A percentile compares a stretch with the other conserved stretches of the same genome.
phyloP scores from a whole-genome alignment of 2,329 filamentous ascomycete genomes.

The Colletotrichum lindemuthianum region DNA sequence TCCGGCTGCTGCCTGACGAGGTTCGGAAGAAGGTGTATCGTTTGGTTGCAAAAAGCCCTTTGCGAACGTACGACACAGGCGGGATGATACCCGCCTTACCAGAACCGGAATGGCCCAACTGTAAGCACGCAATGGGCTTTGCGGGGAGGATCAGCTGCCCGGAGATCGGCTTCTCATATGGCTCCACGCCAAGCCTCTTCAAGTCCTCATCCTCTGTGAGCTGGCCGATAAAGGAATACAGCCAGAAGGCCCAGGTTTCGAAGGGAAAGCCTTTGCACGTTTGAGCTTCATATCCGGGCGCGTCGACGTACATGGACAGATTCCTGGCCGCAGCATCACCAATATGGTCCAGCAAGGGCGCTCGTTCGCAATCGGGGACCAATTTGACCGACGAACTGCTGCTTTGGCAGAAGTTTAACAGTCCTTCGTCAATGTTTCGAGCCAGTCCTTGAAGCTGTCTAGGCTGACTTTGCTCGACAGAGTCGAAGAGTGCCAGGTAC shows the following conservation, averaged over 20 bases:
- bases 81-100: conserved; percentile 45
- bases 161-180: conserved; percentile 44
- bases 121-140: conserved; percentile 49
- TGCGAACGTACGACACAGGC: conserved; percentile 48
- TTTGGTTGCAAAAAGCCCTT: conserved; percentile 47
- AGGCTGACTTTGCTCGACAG: conserved; percentile 40
- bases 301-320: conserved; percentile 43
- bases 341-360: conserved; percentile 47
- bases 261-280: conserved; percentile 49
- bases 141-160: conserved; percentile 52
- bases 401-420: conserved; percentile 40
- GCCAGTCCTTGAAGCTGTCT: conserved; percentile 42
- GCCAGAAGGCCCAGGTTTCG: conserved; percentile 54
- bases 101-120: conserved; percentile 48
- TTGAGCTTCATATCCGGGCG: conserved; percentile 42
- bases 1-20: conserved; percentile 37
- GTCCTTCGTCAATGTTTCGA: conserved; percentile 47
- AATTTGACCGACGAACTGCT: conserved; percentile 42
- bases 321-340: conserved; percentile 45
- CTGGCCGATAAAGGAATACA: conserved; percentile 53
- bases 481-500: conserved; percentile 49
- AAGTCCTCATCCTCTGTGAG: conserved; percentile 49
- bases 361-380: conserved; percentile 43
- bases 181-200: conserved; percentile 33
- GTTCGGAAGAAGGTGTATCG: conserved; percentile 45